These are phyloP conservation scores for Leucosporidium yakuticum DNA, from an alignment of 768 basidiomycete genomes.

Conservation along the genomic window DNA sequence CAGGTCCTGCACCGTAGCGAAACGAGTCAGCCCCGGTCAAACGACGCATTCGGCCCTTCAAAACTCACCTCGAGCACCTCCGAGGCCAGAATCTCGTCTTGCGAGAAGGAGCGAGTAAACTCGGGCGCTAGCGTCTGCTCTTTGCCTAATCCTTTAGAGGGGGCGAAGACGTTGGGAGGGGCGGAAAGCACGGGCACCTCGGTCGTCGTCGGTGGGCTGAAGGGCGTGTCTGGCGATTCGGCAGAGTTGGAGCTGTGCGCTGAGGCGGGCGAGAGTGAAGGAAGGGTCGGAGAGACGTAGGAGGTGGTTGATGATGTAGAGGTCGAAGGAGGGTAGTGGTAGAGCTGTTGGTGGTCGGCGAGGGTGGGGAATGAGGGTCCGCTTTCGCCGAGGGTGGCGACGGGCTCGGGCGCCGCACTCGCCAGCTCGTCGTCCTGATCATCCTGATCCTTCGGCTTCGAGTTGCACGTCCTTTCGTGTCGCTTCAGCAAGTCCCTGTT, in stretches of 20 bases:
- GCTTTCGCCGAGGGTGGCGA: not conserved
- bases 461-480: not conserved
- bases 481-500: not conserved
- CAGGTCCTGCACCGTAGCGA: not conserved
- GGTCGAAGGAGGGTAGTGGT: not conserved
- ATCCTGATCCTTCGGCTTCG: not conserved
- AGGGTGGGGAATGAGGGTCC: not conserved
- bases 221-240: not conserved
- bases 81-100: slow-evolving; percentile 32
- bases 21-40: not conserved
- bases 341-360: not conserved
- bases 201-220: not conserved
- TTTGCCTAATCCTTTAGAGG: not conserved
- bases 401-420: too few relatives aligned
- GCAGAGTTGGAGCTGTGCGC: not conserved
- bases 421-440: not conserved
- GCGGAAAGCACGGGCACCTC: not conserved
- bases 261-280: not conserved
- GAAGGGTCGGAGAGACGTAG: not conserved
- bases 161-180: not conserved
- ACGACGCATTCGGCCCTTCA: too few relatives aligned
- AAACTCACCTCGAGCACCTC: slow-evolving; percentile 24
- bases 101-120: slow-evolving; percentile 13
- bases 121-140: not conserved
- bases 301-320: not conserved